phyloP scores from a whole-genome alignment of 176 grass and related monocot genomes.

The barley (Hordeum vulgare) region MorexV3_pseudomolecules_assembly NC_058521.1:92823368-92823867 shows the following conservation, averaged over 20 bases:
- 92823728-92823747: neutral
- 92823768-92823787: too few relatives aligned
- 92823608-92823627: conserved; percentile 10
- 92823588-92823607: conserved; percentile 11
- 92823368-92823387: conserved; percentile 85
- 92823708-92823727: conserved; percentile 56
- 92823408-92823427: conserved; percentile 75
- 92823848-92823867: too few relatives aligned
- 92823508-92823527: conserved; percentile 23
- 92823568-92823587: conserved; percentile 16
- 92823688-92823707: neutral
- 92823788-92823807: too few relatives aligned
- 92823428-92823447: conserved; percentile 49
- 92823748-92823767: neutral
- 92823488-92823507: conserved; percentile 6
- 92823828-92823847: too few relatives aligned
- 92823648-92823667: conserved; percentile 37
- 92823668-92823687: conserved; percentile 18
- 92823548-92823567: neutral
- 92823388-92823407: conserved; percentile 63
- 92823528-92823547: neutral
- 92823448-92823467: conserved; percentile 39
- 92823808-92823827: too few relatives aligned
- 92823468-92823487: conserved; percentile 31
- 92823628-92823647: conserved; percentile 27